Conservation (phyloP, 495 filamentous ascomycete species). For the Neurospora intermedia region DNA sequence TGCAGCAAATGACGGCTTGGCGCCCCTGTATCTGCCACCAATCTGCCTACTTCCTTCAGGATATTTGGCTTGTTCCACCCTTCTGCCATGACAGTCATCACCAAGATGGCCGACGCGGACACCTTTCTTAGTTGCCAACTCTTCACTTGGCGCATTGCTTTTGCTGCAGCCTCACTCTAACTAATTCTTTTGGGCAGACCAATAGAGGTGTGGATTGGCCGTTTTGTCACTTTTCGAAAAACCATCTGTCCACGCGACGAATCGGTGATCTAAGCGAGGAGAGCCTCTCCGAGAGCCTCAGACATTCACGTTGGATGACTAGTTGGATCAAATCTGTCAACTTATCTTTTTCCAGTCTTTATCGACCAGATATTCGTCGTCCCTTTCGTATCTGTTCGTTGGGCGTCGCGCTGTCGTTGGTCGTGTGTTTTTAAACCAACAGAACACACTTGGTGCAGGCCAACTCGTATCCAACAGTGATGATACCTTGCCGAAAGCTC, state of each 20-base stretch:
- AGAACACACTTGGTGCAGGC: not conserved
- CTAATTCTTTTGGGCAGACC: not conserved
- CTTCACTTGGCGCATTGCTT: no score
- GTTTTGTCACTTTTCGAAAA: not conserved
- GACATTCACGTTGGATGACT: not conserved
- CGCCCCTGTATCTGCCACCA: constrained; percentile 11
- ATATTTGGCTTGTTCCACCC: not conserved
- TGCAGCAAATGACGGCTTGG: constrained; percentile 18
- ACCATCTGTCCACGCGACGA: not conserved
- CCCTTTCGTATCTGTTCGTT: not conserved
- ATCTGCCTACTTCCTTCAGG: not conserved
- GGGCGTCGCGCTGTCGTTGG: not conserved
- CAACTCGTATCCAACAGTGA: not conserved
- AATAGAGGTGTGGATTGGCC: not conserved
- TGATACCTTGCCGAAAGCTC: not conserved
- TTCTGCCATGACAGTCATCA: not conserved
- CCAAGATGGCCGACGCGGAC: not conserved
- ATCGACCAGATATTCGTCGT: not conserved
- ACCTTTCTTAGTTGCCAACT: no score
- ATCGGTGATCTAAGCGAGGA: not conserved
- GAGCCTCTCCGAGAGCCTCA: not conserved
- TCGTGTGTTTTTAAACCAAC: not conserved
- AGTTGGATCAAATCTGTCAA: no score
- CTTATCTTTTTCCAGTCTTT: not conserved
- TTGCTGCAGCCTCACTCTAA: no score